Evolutionary conservation across 2,329 filamentous ascomycete species (phyloP), one percentile per base, ranked within the genome.

Genomic region (Colletotrichum simmondsii): DNA sequence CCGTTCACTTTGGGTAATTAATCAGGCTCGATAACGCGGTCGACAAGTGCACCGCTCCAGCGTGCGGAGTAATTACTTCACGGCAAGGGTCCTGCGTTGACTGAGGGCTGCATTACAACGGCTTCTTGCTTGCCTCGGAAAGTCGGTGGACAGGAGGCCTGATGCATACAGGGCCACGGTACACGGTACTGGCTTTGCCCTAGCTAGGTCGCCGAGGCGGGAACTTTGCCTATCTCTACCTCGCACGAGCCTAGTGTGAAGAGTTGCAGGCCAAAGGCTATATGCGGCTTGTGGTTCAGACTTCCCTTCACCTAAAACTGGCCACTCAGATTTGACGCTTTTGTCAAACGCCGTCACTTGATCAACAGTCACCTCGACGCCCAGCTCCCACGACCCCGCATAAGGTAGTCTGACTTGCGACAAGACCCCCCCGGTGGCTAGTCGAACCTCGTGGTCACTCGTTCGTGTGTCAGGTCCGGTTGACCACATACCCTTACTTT

Each of bases 281-380:
- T 69, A 30, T 64, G 69, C 58, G 65, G 49, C 30, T 63, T 63
- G 46, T 54, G 60, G 70, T 70, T 72, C 66, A 60, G 57, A 49
- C 66, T 65, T 60, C 37, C 37, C 35, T 52, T 42, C 7, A 53
- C 19, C 65, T 54, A 37, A 32, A 30, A 28, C 68, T 66, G 64
- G 68, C 71, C 71, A 73, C 68, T 72, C 62, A 68, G 37, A 26
- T 59, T 53, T 72, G 63, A 68, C 52, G 57, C 28, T 61, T 71
- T 54, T 65, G 67, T 72, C 58, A 64, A 69, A 63, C 58, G 22
- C 32, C 66, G 66, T 69, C 71, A 73, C 71, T 73, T 72, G 68
- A 72, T 62, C 68, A 56, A 12, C 66, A 52, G 37, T 64, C 60
- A 53, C 52, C 52, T 70, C 35, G 14, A 49, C 26, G 59, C 65